Base-by-base conservation (phyloP, 352 stramenopile genomes). In the Blastocystis sp. region DNA sequence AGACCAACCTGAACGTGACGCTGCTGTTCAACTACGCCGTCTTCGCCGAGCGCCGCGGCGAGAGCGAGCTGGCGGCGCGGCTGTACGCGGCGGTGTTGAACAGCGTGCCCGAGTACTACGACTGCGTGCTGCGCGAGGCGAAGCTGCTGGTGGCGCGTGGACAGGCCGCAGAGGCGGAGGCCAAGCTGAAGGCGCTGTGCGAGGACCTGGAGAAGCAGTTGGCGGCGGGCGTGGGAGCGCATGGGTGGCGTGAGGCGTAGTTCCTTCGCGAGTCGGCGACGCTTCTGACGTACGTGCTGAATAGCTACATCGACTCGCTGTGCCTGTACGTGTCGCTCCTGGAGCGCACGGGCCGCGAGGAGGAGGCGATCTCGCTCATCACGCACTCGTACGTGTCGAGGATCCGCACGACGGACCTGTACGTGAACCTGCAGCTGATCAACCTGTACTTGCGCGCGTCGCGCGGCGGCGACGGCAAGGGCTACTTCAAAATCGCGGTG, bases 11-110 rank as follows among this genome's bases (percentile, higher is more conserved):
- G 23, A 62, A 84, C 21, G 74, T 84, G 21, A 84, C 74, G 19
- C 74, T 84, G 4, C 56, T 84, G 28, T 84, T 56, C 40, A 84
- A 84, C 45, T 84, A 84, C 40, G 74, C n/a, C 5, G 74, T 84
- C 7, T 59, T 84, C 28, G 34, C 66, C 4, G 74, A 84, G n/a
- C 34, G 69, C 11, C n/a, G 21, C 28, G 74, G 74, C 7, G 48
- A 62, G 34, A n/a, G 23, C 0, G 56, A 67, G 21, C 11, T 43
- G 53, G 74, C 53, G 1, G 21, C 38, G 34, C 34, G 48, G 17
- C 10, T 84, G 2, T 67, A 28, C 28, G 74, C 67, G 34, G 23
- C 21, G 23, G 69, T 84, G 14, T 59, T 67, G 28, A 0, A n/a
- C 19, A 38, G 66, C 1, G 74, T 84, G 9, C 74, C 74, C 14